These are phyloP conservation scores for Herpetomonas muscarum DNA, from an alignment of 208 protist genomes.

Conservation along the genomic window DNA sequence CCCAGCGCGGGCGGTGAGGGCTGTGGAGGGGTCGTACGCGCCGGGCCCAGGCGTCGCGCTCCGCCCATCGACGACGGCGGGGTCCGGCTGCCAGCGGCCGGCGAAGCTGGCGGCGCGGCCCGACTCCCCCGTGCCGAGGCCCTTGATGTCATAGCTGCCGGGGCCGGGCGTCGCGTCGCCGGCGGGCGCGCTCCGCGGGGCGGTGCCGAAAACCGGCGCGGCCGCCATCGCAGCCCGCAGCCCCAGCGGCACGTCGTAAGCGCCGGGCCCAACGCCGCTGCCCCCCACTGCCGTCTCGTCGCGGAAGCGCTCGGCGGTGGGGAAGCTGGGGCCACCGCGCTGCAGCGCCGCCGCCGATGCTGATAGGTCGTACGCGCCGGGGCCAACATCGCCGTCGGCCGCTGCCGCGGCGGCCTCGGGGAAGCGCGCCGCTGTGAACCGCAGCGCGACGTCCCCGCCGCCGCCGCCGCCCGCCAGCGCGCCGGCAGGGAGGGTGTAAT, in stretches of 20 bases:
- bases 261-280: not conserved
- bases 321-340: not conserved
- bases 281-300: no score
- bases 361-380: not conserved
- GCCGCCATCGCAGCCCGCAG: not conserved
- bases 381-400: not conserved
- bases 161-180: no score
- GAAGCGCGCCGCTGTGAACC: not conserved
- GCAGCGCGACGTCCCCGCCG: not conserved
- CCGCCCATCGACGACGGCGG: constrained; percentile 3
- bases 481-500: not conserved
- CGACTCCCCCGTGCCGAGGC: not conserved
- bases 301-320: not conserved
- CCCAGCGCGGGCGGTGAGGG: no score
- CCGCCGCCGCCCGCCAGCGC: no score
- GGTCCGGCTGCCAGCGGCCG: constrained; percentile 9
- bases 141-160: no score
- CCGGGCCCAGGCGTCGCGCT: constrained; percentile 17
- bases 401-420: no score
- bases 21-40: constrained; percentile 4
- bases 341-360: not conserved
- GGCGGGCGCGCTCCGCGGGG: no score
- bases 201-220: not conserved
- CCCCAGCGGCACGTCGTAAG: not conserved
- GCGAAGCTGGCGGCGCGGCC: not conserved